These are phyloP conservation scores for Laburnicola sp. DNA, from an alignment of 2,329 filamentous ascomycete species.

Conservation along the genomic window DNA sequence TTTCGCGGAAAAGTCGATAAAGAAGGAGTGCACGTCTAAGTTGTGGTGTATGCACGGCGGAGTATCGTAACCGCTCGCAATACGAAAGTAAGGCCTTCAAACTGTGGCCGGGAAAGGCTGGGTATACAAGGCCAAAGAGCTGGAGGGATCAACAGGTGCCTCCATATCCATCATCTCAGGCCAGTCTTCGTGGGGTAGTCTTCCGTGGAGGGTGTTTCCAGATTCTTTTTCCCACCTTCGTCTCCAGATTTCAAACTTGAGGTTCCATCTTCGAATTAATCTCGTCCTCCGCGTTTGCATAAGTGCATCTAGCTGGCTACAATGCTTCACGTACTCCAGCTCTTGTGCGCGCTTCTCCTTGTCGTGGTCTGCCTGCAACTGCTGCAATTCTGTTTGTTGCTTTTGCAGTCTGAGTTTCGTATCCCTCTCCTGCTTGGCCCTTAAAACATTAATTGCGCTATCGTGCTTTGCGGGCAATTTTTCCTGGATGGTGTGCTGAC, in stretches of 20 bases:
- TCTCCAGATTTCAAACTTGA: slow-evolving; percentile 46
- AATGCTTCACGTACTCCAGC: slow-evolving; percentile 37
- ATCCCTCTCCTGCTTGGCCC: slow-evolving; percentile 50
- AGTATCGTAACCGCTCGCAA: background rate
- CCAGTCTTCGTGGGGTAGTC: slow-evolving; percentile 37
- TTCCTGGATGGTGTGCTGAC: slow-evolving; percentile 43
- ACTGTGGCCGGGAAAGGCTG: background rate
- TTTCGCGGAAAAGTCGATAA: background rate
- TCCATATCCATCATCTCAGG: slow-evolving; percentile 22
- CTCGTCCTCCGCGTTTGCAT: slow-evolving; percentile 39
- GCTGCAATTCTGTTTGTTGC: slow-evolving; percentile 46
- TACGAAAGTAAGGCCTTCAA: background rate
- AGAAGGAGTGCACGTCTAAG: background rate
- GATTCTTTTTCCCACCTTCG: slow-evolving; percentile 41
- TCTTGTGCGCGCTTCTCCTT: slow-evolving; percentile 42
- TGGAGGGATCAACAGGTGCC: background rate
- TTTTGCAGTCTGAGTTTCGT: slow-evolving; percentile 41
- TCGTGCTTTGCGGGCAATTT: slow-evolving; percentile 49
- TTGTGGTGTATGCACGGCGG: background rate
- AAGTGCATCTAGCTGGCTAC: slow-evolving; percentile 37
- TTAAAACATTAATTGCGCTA: slow-evolving; percentile 52
- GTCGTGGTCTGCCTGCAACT: slow-evolving; percentile 39
- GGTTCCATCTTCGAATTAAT: slow-evolving; percentile 44
- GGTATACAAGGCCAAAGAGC: slow-evolving; percentile 8
- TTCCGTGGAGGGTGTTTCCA: slow-evolving; percentile 19